Base-by-base conservation (phyloP, 1,284 basidiomycete genomes). In the Apiotrichum veenhuisii region DNA sequence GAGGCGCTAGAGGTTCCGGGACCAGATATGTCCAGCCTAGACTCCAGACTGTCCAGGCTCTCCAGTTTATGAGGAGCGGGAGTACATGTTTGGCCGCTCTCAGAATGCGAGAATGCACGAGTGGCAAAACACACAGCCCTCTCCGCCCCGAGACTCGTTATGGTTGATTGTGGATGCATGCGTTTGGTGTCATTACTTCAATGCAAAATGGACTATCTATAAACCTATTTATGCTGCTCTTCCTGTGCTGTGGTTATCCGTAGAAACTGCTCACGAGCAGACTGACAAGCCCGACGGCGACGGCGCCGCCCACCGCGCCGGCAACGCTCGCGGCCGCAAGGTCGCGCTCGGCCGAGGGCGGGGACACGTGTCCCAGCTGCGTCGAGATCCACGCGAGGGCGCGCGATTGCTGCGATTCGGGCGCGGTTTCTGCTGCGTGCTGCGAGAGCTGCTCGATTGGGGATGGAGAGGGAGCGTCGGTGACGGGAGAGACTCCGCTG, bases 321-420 rank as follows among this genome's bases (percentile, higher is more conserved):
- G 57, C 50, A 4, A 63, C 18, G 5, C 61, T 54, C 1, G 63
- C 66, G 0, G 63, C 43, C 4, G 57, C 64, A 38, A 70, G 52
- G 43, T 70, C 66, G 18, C 68, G 64, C 37, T 70, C 64, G 14
- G 54, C 50, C 11, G 65, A 65, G 3, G 68, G 65, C 22, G 64
- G 49, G 1, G 63, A 49, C 20, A 70, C 30, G n/a, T 56, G 44
- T 9, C 59, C 54, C 23, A 70, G 56, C 33, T 63, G 64, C 4
- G 50, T 40, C 5, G 63, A 50, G 2, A 63, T 41, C 37, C 61
- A 57, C 0, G 44, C 34, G 20, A 67, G 41, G 1, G 41, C 45
- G 2, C 41, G n/a, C 1, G 50, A 37, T 3, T 45, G 30, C 12
- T 25, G 38, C 14, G 57, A 58, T 1, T 41, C 26, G 7, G 54